Evolutionary conservation across 2,329 filamentous ascomycete genomes (phyloP).

Genomic region (Calonectria henricotiae): DNA sequence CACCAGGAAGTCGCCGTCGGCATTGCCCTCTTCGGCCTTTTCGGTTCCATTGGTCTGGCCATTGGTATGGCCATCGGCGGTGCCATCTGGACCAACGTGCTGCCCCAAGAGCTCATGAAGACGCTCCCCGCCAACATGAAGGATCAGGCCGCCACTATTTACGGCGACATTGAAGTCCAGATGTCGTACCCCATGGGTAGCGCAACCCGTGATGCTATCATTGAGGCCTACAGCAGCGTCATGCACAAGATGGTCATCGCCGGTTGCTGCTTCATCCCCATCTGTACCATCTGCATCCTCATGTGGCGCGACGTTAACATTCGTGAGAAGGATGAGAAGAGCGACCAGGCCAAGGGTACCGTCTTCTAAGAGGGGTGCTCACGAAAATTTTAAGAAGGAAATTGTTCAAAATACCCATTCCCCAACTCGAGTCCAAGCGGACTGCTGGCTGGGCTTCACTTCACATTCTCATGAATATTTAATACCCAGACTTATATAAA

Average conservation of each 20-base stretch:
- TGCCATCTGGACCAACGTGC: constrained; percentile 73
- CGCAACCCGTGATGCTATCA: constrained; percentile 70
- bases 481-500: constrained; percentile 3
- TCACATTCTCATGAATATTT: constrained; percentile 16
- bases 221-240: constrained; percentile 67
- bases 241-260: constrained; percentile 61
- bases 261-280: constrained; percentile 57
- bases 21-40: constrained; percentile 72
- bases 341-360: constrained; percentile 55
- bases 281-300: constrained; percentile 55
- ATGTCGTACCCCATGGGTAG: constrained; percentile 65
- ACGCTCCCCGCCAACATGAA: constrained; percentile 62
- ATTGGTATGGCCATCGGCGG: constrained; percentile 73
- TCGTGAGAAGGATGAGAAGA: constrained; percentile 53
- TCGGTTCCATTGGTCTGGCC: constrained; percentile 72
- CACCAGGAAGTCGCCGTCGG: constrained; percentile 72
- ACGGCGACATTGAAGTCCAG: constrained; percentile 70
- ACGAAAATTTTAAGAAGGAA: constrained; percentile 3
- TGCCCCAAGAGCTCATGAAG: constrained; percentile 61
- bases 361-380: constrained; percentile 40
- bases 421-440: not conserved
- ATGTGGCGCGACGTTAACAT: constrained; percentile 61
- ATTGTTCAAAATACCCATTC: constrained; percentile 17
- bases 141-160: constrained; percentile 56
- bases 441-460: constrained; percentile 6